Conservation (phyloP, 1,139 yeast species). For the Schwanniomyces etchellsii region DNA sequence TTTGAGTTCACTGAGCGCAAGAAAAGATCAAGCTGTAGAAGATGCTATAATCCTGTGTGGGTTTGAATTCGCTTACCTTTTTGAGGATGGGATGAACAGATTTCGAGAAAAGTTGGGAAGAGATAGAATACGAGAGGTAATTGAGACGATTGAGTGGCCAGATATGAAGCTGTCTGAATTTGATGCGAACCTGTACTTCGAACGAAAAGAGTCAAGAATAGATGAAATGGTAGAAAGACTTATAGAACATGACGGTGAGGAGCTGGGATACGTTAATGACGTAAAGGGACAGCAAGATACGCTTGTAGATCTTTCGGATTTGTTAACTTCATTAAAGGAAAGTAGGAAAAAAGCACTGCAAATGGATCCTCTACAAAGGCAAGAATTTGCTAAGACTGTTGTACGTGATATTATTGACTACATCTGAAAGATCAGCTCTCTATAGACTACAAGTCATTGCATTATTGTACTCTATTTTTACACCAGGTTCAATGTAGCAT, state of each 20-base stretch:
- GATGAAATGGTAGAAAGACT: constrained; percentile 25
- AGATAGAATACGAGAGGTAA: constrained; percentile 28
- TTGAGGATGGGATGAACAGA: constrained; percentile 19
- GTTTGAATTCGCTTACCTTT: constrained; percentile 24
- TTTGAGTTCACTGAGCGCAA: constrained; percentile 10
- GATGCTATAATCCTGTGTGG: constrained; percentile 25
- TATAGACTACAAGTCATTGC: not conserved
- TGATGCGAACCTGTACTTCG: constrained; percentile 6
- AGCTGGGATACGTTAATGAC: constrained; percentile 6
- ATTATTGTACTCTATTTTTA: constrained; percentile 25
- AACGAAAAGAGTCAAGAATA: too few species aligned
- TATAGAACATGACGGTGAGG: constrained; percentile 8
- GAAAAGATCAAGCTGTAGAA: constrained; percentile 19
- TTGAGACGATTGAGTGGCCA: constrained; percentile 39
- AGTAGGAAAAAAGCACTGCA: constrained; percentile 24
- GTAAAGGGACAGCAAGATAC: constrained; percentile 7
- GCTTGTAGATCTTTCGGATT: constrained; percentile 18
- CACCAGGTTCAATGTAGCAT: constrained; percentile 62
- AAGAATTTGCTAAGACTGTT: constrained; percentile 25
- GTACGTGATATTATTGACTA: constrained; percentile 35
- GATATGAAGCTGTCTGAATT: constrained; percentile 11
- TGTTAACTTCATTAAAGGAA: constrained; percentile 23
- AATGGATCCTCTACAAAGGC: constrained; percentile 20
- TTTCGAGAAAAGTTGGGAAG: constrained; percentile 21
- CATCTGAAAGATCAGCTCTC: constrained; percentile 14